Evolutionary conservation across 768 basidiomycete species (phyloP).

Genomic region (Hypholoma fasciculare): DNA sequence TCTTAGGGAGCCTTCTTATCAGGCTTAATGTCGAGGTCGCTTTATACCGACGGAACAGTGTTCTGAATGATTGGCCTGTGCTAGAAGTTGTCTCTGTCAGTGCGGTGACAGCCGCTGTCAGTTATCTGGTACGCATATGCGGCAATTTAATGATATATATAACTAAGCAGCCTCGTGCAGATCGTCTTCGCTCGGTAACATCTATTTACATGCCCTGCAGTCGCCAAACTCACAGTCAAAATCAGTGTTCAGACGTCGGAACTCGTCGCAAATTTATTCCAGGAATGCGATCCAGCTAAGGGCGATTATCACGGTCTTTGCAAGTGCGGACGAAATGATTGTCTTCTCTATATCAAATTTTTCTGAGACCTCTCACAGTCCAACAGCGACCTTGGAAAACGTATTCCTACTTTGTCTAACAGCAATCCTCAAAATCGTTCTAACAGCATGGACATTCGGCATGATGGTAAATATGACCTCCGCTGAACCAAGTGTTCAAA

Average conservation of each 20-base stretch:
- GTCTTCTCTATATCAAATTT: not conserved
- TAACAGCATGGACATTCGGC: slow-evolving; percentile 79
- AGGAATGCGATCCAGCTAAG: slow-evolving; percentile 73
- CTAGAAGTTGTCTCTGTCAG: slow-evolving; percentile 63
- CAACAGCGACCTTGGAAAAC: slow-evolving; percentile 66
- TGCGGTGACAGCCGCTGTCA: slow-evolving; percentile 69
- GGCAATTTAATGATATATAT: not conserved
- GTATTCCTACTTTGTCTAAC: slow-evolving; percentile 67
- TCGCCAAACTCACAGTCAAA: not conserved
- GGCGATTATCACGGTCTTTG: slow-evolving; percentile 77
- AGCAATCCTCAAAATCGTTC: slow-evolving; percentile 55
- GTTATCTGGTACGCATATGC: slow-evolving; percentile 53
- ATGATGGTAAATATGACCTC: slow-evolving; percentile 54
- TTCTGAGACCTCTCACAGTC: slow-evolving; percentile 35
- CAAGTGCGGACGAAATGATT: slow-evolving; percentile 51
- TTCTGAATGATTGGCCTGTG: slow-evolving; percentile 59
- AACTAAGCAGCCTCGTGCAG: slow-evolving; percentile 28
- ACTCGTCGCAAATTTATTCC: slow-evolving; percentile 80
- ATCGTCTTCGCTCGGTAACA: slow-evolving; percentile 64
- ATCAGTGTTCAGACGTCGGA: slow-evolving; percentile 73
- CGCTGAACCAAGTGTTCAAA: not conserved
- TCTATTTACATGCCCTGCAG: not conserved
- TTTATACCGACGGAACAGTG: slow-evolving; percentile 57
- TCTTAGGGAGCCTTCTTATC: slow-evolving; percentile 66
- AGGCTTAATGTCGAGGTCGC: slow-evolving; percentile 66